Percentiles rank a stretch among this genome's conserved stretches.
Conservation (phyloP, 78 protist species). For the Protostelium mycophagum region DNA sequence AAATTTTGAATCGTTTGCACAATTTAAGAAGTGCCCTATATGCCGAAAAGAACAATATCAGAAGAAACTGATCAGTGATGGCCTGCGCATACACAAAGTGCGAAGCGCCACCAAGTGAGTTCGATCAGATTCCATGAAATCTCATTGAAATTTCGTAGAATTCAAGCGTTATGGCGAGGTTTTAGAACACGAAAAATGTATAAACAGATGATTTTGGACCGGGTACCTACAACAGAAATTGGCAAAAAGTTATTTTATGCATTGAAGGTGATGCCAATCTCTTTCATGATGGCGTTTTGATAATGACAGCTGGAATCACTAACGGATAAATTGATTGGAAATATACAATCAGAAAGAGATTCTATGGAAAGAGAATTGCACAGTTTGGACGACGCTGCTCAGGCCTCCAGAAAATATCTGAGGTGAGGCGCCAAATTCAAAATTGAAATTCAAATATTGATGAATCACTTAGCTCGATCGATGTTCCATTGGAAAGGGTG, state of each 20-base stretch:
- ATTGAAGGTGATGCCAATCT: not conserved
- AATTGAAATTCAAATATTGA: too few relatives aligned
- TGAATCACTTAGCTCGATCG: not conserved
- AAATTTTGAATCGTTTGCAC: not conserved
- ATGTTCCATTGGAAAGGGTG: not conserved
- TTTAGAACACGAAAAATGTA: not conserved
- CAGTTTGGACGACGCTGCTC: not conserved
- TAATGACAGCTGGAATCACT: not conserved
- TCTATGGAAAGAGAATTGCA: not conserved
- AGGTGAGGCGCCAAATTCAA: not conserved
- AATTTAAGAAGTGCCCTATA: not conserved
- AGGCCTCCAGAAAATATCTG: not conserved
- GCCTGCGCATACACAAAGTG: not conserved
- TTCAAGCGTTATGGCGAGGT: not conserved
- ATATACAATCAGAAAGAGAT: not conserved
- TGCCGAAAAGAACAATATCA: not conserved
- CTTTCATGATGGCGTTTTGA: too few relatives aligned
- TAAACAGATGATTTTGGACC: not conserved
- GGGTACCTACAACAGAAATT: not conserved
- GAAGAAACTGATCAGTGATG: not conserved
- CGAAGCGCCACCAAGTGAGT: not conserved
- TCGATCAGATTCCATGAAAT: too few relatives aligned
- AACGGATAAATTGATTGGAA: not conserved
- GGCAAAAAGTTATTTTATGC: not conserved
- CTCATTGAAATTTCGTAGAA: too few relatives aligned